A percentile compares a stretch with the other conserved stretches of the same genome.
Evolutionary conservation across 306 rosid species (phyloP).

Genomic region (Cajanus cajan): DNA sequence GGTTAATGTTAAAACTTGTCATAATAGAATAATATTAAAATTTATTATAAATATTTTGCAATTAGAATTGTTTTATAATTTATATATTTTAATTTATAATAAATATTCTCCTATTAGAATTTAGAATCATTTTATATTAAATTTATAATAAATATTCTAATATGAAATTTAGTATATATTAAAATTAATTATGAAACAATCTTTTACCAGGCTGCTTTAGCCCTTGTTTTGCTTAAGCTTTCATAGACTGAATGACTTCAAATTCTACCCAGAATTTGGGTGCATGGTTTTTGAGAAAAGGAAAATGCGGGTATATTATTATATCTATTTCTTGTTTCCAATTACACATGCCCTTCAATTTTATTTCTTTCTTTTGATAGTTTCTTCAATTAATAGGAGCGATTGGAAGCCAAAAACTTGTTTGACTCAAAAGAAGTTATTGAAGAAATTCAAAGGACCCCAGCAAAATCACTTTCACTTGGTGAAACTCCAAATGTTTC

Average conservation of each 20-base stretch:
- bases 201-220: too few species aligned
- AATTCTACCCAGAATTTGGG: background rate
- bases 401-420: conserved; percentile 73
- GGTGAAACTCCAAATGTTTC: conserved; percentile 50
- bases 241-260: conserved; percentile 5
- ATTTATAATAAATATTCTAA: too few species aligned
- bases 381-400: conserved; percentile 59
- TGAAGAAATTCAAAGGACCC: conserved; percentile 66
- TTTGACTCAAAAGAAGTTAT: conserved; percentile 69
- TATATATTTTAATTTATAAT: too few species aligned
- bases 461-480: conserved; percentile 42
- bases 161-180: background rate
- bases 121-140: too few species aligned
- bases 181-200: background rate
- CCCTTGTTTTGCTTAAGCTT: background rate
- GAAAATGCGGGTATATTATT: background rate
- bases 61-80: too few species aligned
- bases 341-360: background rate
- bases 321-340: background rate
- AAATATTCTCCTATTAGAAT: too few species aligned
- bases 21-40: too few species aligned
- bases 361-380: conserved; percentile 9
- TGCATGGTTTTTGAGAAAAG: background rate
- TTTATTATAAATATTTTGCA: too few species aligned
- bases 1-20: too few species aligned